A percentile compares a stretch with the other conserved stretches of the same genome.
Evolutionary conservation across 345 rosid species (phyloP).

Genomic region (Gossypioides kirkii): DNA sequence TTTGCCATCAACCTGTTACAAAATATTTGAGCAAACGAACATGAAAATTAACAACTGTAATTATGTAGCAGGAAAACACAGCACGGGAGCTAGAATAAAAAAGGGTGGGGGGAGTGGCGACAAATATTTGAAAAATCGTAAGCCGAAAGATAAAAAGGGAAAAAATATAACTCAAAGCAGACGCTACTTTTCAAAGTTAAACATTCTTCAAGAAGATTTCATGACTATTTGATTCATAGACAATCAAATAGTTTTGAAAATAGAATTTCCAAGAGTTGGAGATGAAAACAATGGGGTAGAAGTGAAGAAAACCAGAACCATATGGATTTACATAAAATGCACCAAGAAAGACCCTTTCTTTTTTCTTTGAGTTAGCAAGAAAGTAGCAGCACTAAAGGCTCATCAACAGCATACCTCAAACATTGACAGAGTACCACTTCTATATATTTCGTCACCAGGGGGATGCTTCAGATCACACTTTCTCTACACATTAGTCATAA

Average conservation of each 20-base stretch:
- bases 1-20: conserved; percentile 74
- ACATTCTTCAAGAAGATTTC: background rate
- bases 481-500: conserved; percentile 37
- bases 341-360: background rate
- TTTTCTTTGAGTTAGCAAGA: background rate
- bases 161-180: background rate
- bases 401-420: conserved; percentile 64
- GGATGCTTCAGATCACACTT: conserved; percentile 98
- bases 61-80: background rate
- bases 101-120: background rate
- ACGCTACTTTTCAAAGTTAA: background rate
- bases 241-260: background rate
- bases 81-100: background rate
- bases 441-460: conserved; percentile 97
- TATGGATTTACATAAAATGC: background rate
- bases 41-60: background rate
- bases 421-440: conserved; percentile 96
- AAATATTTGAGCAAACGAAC: background rate
- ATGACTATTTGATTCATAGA: background rate
- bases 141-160: background rate
- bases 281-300: background rate
- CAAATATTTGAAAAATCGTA: background rate
- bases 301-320: background rate
- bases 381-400: background rate
- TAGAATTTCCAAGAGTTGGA: no score